Conservation (phyloP, 441 rosid species). For the Adansonia gregorii region DNA sequence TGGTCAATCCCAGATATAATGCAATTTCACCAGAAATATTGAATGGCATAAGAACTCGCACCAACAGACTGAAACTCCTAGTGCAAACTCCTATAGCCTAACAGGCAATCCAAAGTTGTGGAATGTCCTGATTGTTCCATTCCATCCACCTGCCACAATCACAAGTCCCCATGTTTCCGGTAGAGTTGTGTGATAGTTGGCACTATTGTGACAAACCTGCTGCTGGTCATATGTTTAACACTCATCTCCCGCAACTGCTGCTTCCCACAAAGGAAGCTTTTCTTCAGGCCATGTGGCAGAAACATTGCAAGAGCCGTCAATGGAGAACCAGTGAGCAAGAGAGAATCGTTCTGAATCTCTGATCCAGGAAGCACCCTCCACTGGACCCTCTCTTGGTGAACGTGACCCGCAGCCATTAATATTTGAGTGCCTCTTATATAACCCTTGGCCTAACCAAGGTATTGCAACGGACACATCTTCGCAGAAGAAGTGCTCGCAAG, state of each 20-base stretch:
- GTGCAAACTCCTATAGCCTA: constrained; percentile 31
- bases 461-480: constrained; percentile 64
- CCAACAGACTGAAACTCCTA: background rate
- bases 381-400: constrained; percentile 17
- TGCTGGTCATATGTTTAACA: constrained; percentile 23
- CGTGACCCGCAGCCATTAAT: constrained; percentile 8
- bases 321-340: constrained; percentile 55
- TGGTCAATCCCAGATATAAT: background rate
- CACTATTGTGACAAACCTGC: background rate
- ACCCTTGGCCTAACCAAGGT: constrained; percentile 58
- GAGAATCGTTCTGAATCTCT: constrained; percentile 53
- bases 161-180: constrained; percentile 77
- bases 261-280: constrained; percentile 54
- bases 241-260: constrained; percentile 24
- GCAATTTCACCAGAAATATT: background rate
- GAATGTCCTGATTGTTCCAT: constrained; percentile 72
- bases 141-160: constrained; percentile 72
- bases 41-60: background rate
- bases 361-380: constrained; percentile 30
- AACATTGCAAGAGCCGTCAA: constrained; percentile 54
- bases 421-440: constrained; percentile 16
- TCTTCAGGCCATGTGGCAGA: constrained; percentile 94
- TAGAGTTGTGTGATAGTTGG: constrained; percentile 1
- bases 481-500: constrained; percentile 72
- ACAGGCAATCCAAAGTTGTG: constrained; percentile 76